phyloP scores from a whole-genome alignment of 805 yeast species.

The Priceomyces haplophilus region DNA sequence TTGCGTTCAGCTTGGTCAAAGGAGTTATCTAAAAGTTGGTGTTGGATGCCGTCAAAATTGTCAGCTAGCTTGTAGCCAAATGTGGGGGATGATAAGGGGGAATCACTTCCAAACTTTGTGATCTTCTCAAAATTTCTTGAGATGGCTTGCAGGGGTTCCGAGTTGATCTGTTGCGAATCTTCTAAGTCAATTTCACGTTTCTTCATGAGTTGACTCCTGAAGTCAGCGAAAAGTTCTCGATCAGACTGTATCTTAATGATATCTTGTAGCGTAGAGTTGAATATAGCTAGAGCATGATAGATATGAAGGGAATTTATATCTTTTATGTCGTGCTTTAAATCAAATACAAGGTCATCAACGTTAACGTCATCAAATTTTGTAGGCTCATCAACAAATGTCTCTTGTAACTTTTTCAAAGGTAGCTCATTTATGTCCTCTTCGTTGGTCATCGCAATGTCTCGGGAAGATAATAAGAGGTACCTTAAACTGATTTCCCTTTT shows the following conservation, averaged over 20 bases:
- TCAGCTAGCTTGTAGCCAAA: not conserved
- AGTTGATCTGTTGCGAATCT: not conserved
- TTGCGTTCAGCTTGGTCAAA: not conserved
- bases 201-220: constrained; percentile 25
- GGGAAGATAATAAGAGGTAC: constrained; percentile 85
- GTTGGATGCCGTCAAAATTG: constrained; percentile 1
- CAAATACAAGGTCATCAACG: constrained; percentile 33
- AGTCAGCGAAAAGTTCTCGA: constrained; percentile 20
- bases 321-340: constrained; percentile 27
- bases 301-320: constrained; percentile 33
- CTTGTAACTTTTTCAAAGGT: constrained; percentile 35
- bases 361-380: constrained; percentile 29
- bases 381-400: constrained; percentile 43
- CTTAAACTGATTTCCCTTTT: constrained; percentile 37
- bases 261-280: constrained; percentile 28
- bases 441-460: constrained; percentile 60
- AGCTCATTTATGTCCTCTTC: constrained; percentile 20
- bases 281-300: constrained; percentile 32
- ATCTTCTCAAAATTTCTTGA: not conserved
- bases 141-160: not conserved
- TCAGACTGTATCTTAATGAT: constrained; percentile 29
- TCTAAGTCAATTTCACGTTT: constrained; percentile 9
- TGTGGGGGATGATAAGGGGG: not conserved
- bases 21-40: not conserved
- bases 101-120: not conserved